Base-by-base conservation (phyloP, 257 asterid genomes). In the Haberlea rhodopensis region DNA sequence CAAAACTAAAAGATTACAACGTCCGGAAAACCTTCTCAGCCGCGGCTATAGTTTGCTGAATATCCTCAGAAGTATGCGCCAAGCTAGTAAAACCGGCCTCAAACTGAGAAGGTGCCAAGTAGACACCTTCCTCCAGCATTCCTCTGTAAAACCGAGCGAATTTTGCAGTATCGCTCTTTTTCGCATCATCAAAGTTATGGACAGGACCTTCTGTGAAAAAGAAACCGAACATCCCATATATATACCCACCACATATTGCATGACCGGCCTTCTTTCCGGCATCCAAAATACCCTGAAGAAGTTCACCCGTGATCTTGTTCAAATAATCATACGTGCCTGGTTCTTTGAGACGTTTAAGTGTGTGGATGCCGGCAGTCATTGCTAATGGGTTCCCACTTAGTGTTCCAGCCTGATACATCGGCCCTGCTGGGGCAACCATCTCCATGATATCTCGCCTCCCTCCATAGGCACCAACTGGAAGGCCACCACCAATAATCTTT, bases 371-470 rank as follows among this genome's bases (percentile, higher is more conserved):
- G 5, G 99, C 99, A 49, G 99, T 87, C 99, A 94, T 94, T 60
- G 97, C 99, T 77, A 94, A 68, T 2, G 99, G 99, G 79, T 94
- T 94, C 40, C 99, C 99, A 53, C 97, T 90, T 0, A 94, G 82
- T 1, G 99, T 94, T 65, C 99, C 99, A 0, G 99, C 99, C 62
- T 94, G 99, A 66, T 94, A 94, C 97, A 94, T 80, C 5, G 99
- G 97, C 54, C 99, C 99, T 5, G 99, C 87, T 22, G 99, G 99
- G 8, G 99, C 99, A 64, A 94, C 99, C 95, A 90, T 86, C 84
- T 94, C 94, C 99, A 94, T 94, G 28, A 94, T 94, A 40, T 90
- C 99, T 67, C 94, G 78, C 71, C 95, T 82, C 59, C 99, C 99
- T 59, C 99, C 99, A 20, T 94, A 94, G 3, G 99, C 99, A 11